Conservation (phyloP, 768 basidiomycete species). For the Boletus sensibilis region DNA sequence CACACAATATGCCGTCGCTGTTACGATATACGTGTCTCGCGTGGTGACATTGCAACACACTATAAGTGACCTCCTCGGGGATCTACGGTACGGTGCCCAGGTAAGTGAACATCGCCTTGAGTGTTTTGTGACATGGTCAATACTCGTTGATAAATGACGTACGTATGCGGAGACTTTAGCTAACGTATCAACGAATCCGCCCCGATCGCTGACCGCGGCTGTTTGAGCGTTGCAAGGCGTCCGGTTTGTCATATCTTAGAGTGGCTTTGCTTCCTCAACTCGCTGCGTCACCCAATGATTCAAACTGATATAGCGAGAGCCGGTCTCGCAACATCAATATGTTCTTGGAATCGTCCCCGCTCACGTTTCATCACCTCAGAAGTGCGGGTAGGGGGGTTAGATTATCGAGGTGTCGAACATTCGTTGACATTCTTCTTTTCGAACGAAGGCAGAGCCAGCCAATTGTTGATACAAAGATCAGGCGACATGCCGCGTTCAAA, state of each 20-base stretch:
- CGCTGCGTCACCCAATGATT: background rate
- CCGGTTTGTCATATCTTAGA: background rate
- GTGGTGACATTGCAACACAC: background rate
- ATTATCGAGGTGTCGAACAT: background rate
- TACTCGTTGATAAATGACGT: too few species aligned
- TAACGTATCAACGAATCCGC: background rate
- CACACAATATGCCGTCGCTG: background rate
- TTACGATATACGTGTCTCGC: background rate
- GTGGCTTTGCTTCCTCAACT: background rate
- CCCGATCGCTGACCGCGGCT: background rate
- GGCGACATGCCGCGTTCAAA: background rate
- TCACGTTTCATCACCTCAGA: background rate
- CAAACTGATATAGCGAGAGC: background rate
- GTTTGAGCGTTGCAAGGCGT: background rate
- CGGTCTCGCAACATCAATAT: background rate
- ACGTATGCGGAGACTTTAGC: background rate
- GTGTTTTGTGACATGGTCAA: background rate
- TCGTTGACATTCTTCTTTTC: background rate
- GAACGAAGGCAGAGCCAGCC: background rate
- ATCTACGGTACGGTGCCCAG: background rate
- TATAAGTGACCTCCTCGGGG: too few species aligned
- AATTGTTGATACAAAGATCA: background rate
- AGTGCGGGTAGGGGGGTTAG: too few species aligned
- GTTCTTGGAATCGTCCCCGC: background rate
- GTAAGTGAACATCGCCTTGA: background rate